Conservation (phyloP, 305 asterid species). For the Caryopteris hybrid region DNA sequence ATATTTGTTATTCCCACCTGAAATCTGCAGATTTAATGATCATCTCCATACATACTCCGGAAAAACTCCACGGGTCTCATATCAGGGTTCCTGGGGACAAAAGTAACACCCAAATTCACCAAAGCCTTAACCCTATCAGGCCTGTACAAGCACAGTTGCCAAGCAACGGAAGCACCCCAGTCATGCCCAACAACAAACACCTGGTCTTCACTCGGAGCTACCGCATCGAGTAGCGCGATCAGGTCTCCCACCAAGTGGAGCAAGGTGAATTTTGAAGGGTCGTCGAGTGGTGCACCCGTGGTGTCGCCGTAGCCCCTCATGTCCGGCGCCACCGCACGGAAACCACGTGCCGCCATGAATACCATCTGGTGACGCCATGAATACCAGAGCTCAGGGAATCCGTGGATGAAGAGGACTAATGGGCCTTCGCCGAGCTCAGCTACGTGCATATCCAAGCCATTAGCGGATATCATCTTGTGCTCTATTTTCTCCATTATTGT, state of each 20-base stretch:
- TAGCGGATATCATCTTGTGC: constrained; percentile 32
- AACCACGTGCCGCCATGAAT: constrained; percentile 54
- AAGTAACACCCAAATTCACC: constrained; percentile 43
- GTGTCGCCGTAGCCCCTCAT: constrained; percentile 62
- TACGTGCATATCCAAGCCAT: constrained; percentile 46
- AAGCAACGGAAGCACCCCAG: constrained; percentile 55
- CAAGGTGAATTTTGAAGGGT: constrained; percentile 38
- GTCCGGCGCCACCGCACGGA: constrained; percentile 53
- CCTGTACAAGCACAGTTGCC: constrained; percentile 45
- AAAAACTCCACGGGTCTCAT: constrained; percentile 16
- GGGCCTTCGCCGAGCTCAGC: constrained; percentile 59
- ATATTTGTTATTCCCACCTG: constrained; percentile 36
- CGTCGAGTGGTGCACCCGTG: constrained; percentile 39
- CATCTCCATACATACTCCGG: constrained; percentile 33
- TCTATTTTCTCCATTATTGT: constrained; percentile 35
- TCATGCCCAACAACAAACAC: constrained; percentile 65
- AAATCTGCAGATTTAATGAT: constrained; percentile 48
- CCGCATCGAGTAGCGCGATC: constrained; percentile 32
- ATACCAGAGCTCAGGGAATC: constrained; percentile 64
- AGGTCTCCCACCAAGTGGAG: constrained; percentile 54
- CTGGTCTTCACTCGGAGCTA: constrained; percentile 26
- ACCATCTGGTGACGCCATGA: constrained; percentile 61
- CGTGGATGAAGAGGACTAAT: constrained; percentile 51
- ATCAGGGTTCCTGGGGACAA: constrained; percentile 22
- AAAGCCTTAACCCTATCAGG: constrained; percentile 48